Conservation (phyloP, 1,284 basidiomycete species). For the Ustilago cynodontis region DNA sequence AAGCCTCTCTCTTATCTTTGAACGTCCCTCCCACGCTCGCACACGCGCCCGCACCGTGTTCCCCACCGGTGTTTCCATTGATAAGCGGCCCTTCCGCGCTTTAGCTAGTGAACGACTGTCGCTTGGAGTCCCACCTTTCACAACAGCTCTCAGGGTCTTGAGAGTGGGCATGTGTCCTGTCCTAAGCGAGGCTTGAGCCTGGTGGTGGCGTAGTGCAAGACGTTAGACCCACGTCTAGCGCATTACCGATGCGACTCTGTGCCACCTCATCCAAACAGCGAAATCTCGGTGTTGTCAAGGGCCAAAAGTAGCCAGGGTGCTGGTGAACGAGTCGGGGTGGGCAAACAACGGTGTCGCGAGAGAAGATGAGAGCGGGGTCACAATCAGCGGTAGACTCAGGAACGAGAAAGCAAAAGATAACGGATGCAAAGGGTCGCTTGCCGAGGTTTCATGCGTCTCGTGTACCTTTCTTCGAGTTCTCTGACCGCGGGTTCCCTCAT, state of each 20-base stretch:
- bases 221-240: background rate
- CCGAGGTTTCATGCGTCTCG: conserved; percentile 5
- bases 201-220: background rate
- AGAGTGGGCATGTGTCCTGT: background rate
- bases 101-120: background rate
- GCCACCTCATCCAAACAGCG: too few species aligned
- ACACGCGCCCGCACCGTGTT: background rate
- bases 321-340: background rate
- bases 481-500: background rate
- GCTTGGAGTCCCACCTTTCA: background rate
- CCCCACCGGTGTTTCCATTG: background rate
- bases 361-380: background rate
- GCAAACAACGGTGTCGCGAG: background rate
- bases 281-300: background rate
- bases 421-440: background rate
- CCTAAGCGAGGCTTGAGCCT: background rate
- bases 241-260: background rate
- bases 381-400: background rate
- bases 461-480: background rate
- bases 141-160: background rate
- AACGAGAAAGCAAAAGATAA: conserved; percentile 3
- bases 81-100: background rate
- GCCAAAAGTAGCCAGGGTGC: background rate
- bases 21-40: background rate
- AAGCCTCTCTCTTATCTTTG: background rate